Percentiles rank a stretch among this genome's conserved stretches.
Conservation (phyloP, 805 yeast species). For the Wickerhamiella shivajii region DNA sequence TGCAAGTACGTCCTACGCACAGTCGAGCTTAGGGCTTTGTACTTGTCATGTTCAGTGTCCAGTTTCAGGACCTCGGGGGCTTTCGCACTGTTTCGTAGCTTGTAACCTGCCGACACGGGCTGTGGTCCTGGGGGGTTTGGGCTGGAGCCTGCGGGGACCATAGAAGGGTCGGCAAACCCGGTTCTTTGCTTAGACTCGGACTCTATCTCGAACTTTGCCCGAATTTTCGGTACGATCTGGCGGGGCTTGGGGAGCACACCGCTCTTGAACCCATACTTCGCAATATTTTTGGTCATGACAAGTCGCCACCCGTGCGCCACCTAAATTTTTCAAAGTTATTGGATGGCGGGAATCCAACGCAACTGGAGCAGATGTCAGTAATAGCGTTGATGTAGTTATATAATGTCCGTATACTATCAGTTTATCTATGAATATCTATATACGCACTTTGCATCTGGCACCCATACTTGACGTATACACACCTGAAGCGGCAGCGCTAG, state of each 20-base stretch:
- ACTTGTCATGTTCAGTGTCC: constrained; percentile 25
- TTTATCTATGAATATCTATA: no score
- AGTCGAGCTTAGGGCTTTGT: constrained; percentile 40
- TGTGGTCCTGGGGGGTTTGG: constrained; percentile 37
- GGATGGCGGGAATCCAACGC: no score
- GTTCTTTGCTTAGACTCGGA: constrained; percentile 40
- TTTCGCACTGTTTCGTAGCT: constrained; percentile 40
- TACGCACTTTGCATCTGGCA: no score
- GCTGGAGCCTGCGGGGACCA: constrained; percentile 50
- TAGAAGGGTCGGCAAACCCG: constrained; percentile 48
- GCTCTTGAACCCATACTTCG: constrained; percentile 42
- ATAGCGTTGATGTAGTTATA: no score
- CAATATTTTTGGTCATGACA: constrained; percentile 34
- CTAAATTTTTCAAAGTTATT: constrained; percentile 3
- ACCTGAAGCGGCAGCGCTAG: no score
- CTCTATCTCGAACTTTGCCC: constrained; percentile 19
- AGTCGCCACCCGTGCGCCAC: constrained; percentile 4
- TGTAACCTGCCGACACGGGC: constrained; percentile 36
- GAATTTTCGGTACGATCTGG: constrained; percentile 49
- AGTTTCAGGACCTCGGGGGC: constrained; percentile 27
- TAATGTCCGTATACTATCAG: no score
- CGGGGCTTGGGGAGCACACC: constrained; percentile 75
- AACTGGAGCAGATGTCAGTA: no score
- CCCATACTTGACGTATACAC: no score
- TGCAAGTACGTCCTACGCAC: constrained; percentile 58